These are phyloP conservation scores for Solanum chiquidenum DNA, from an alignment of 257 asterid species.

Conservation along the genomic window DNA sequence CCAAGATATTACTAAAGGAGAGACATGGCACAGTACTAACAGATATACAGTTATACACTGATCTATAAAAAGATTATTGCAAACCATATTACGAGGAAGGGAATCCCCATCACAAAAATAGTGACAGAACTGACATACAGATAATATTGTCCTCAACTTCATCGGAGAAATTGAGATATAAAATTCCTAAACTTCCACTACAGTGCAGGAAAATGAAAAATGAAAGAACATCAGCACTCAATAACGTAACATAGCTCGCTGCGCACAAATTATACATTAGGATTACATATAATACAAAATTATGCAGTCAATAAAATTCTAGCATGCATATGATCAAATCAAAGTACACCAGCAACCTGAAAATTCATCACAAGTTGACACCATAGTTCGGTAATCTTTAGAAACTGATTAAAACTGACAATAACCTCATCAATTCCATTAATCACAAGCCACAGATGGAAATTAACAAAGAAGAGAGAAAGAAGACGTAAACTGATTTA, in stretches of 20 bases:
- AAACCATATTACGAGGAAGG: background rate
- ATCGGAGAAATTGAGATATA: background rate
- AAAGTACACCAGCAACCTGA: background rate
- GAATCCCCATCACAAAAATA: background rate
- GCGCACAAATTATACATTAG: background rate
- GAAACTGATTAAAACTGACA: background rate
- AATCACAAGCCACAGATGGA: background rate
- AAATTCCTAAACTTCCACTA: background rate
- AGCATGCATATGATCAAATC: background rate
- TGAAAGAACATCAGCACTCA: background rate
- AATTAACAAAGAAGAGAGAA: background rate
- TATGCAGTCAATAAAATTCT: background rate
- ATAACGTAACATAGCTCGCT: background rate
- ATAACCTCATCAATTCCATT: background rate
- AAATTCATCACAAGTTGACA: background rate
- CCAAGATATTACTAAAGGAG: background rate
- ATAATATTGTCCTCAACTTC: background rate
- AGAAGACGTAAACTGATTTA: background rate
- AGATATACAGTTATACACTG: background rate
- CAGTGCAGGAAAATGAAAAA: background rate
- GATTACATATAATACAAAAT: background rate
- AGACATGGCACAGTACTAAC: background rate
- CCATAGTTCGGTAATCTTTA: background rate
- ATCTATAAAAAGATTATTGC: background rate
- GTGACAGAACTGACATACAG: background rate